These are phyloP conservation scores for Betula pendula DNA, from an alignment of 306 rosid genomes.

Conservation along the genomic window DNA sequence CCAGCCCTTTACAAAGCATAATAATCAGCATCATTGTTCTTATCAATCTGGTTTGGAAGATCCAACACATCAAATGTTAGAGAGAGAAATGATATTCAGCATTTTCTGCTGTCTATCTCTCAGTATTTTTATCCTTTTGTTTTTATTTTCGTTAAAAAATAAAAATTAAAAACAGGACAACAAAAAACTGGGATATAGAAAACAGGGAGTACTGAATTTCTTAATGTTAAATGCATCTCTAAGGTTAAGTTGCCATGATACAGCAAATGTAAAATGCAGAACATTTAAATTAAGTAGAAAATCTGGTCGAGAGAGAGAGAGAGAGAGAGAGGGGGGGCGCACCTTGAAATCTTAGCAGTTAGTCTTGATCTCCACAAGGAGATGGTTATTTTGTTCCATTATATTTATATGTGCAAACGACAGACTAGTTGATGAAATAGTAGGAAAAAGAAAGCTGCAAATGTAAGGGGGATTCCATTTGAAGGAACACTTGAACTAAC, in stretches of 20 bases:
- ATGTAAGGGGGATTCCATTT: slow-evolving; percentile 42
- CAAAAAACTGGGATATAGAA: too few species aligned
- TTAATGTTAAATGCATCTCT: background rate
- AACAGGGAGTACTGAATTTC: too few species aligned
- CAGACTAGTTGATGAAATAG: background rate
- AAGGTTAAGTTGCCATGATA: background rate
- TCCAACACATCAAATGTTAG: background rate
- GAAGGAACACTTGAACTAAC: slow-evolving; percentile 49
- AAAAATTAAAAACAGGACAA: too few species aligned
- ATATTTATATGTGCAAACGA: background rate
- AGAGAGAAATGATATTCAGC: too few species aligned
- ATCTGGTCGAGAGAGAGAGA: background rate
- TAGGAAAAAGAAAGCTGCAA: slow-evolving; percentile 15
- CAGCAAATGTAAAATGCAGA: background rate
- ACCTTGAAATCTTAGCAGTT: background rate
- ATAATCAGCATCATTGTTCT: background rate
- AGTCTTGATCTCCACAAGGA: background rate
- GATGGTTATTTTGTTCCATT: background rate
- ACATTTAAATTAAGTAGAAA: background rate
- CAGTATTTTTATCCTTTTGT: too few species aligned
- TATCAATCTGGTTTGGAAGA: background rate
- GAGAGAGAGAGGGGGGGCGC: too few species aligned
- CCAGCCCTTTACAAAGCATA: background rate
- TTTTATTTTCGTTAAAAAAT: too few species aligned
- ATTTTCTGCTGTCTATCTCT: too few species aligned